Base-by-base conservation (phyloP, 306 rosid genomes). In the Nissolia schottii region DNA sequence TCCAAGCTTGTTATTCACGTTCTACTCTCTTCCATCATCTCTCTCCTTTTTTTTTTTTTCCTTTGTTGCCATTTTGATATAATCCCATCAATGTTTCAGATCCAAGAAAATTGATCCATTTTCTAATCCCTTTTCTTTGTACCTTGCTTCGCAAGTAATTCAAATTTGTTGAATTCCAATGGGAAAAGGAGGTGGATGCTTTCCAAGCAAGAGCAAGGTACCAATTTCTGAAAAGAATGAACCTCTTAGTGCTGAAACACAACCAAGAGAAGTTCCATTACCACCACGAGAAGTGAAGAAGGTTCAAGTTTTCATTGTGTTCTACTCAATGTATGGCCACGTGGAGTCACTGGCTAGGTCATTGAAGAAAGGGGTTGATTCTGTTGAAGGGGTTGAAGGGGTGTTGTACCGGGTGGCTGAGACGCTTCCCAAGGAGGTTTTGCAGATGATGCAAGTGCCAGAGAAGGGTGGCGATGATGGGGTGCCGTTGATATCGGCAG, bases 151-250 rank as follows among this genome's bases (percentile, higher is more conserved):
- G 49, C 79, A 72, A 66, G 70, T 19, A 65, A 71, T 10, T 18
- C 50, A 35, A 77, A n/a, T n/a, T n/a, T n/a, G 37, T 73, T 61
- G 60, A 60, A 38, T 76, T 74, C 43, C 48, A 28, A 88, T 88
- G 96, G 89, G 97, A 20, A 90, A 85, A 84, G 96, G 96, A 25
- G 76, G 88, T 7, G 96, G 96, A 14, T 90, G 96, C 59, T 34
- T 86, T 23, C 92, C 89, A 11, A 90, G 94, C 85, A 90, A 86
- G 92, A 84, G 72, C 41, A 79, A 70, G 59, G 32, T 70, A 41
- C 80, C 85, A 8, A 27, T 53, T 62, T 77, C 65, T 2, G 74
- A 71, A 77, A 79, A 55, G 57, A 34, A 46, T 24, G 70, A 14
- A 43, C 78, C 74, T 7, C 37, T 60, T 60, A 77, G 80, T 57